A percentile compares a stretch with the other conserved stretches of the same genome.
These are phyloP conservation scores for Rhizoctonia solani DNA, from an alignment of 1,284 basidiomycete genomes.

Conservation along the genomic window DNA sequence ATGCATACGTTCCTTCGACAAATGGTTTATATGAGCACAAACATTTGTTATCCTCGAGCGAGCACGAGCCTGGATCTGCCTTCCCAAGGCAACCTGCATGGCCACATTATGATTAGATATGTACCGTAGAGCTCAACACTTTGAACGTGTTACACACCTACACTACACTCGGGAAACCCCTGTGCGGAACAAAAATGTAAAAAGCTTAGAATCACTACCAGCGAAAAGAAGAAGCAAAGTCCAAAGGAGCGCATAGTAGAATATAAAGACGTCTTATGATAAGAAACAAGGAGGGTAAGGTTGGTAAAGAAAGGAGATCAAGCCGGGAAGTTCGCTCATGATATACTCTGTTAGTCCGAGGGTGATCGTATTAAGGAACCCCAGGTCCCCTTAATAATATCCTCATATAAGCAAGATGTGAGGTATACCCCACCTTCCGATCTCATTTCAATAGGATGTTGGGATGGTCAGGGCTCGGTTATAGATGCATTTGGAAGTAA, in stretches of 20 bases:
- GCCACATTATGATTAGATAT: not conserved
- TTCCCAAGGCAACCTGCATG: slow-evolving; percentile 17
- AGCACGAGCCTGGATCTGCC: slow-evolving; percentile 2
- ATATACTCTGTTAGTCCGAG: too few species aligned
- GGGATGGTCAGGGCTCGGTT: too few species aligned
- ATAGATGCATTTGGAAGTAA: too few species aligned
- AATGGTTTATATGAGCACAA: slow-evolving; percentile 5
- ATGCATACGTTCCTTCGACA: slow-evolving; percentile 7
- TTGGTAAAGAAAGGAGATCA: slow-evolving; percentile 24
- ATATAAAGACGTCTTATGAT: too few species aligned
- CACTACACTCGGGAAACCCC: slow-evolving; percentile 5
- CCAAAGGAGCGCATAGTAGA: slow-evolving; percentile 15
- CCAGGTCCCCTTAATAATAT: too few species aligned
- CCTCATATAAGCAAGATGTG: too few species aligned
- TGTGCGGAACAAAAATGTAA: slow-evolving; percentile 1
- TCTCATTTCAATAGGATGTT: too few species aligned
- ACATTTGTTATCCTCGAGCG: slow-evolving; percentile 8
- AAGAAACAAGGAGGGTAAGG: not conserved
- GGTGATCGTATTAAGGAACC: too few species aligned
- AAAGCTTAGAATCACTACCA: not conserved
- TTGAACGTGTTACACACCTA: not conserved
- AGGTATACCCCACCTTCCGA: too few species aligned
- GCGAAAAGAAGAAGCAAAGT: not conserved
- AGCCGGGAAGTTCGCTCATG: too few species aligned
- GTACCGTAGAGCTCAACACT: not conserved